Evolutionary conservation across 164 flowering plant species (phyloP), one percentile per base, ranked within the genome.

Genomic region (Brasenia schreberi): DNA sequence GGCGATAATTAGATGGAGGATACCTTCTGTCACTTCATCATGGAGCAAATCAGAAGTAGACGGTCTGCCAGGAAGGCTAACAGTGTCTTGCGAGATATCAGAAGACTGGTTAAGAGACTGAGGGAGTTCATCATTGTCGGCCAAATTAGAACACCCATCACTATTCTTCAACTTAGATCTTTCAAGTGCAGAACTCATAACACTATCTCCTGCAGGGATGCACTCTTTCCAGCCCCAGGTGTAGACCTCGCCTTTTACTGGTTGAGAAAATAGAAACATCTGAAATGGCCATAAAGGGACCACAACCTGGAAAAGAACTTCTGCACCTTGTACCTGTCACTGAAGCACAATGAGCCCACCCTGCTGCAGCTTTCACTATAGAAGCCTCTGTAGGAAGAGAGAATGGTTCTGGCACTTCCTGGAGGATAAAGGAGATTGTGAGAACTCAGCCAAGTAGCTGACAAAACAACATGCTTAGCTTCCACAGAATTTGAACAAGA

Each of bases 221-320:
- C 97, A 95, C 73, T 95, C 99, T 75, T 87, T 92, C 99, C 99
- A 95, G 52, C 97, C 99, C 99, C 99, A 95, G 5, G 97, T 92
- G 72, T 90, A 90, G 70, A 92, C 97, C 73, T 88, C 89, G 61
- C 88, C 96, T 43, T 18, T 66, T 0, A 75, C 99, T 94, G 81
- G 44, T 49, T 42, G 67, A 27, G 4, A 42, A 6, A 60, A 62
- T 18, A 17, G 53, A 45, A 7, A 45, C 53, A 2, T 45, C 7
- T 7, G 53, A 7, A 45, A 3, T 7, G 14, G 5, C 53, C 7
- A 45, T 7, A 45, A 45, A 45, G 7, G 7, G 53, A 45, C 14
- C 53, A 45, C 53, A 45, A 45, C 14, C 53, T 4, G 53, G 11
- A 1, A 45, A 45, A 45, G 14, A 1, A 1, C 11, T 12, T 45